Conservation (phyloP, 352 stramenopile genomes). For the Globisporangium mamillatum region DNA sequence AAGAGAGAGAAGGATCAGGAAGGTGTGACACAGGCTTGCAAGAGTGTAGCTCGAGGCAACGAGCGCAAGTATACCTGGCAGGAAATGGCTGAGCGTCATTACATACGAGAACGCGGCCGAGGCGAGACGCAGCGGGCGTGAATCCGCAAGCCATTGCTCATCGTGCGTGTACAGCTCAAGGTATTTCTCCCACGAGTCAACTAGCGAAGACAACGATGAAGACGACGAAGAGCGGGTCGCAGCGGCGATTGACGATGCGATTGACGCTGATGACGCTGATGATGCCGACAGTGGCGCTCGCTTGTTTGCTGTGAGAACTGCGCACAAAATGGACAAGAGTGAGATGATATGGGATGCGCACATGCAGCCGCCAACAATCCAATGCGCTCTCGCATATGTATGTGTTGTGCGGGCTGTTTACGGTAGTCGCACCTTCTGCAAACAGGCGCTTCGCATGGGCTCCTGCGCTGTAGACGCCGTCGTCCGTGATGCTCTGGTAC, state of each 20-base stretch:
- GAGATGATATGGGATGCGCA: neutral
- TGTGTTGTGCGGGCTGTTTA: neutral
- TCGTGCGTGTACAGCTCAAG: constrained; percentile 37
- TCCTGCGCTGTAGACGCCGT: constrained; percentile 35
- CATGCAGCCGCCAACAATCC: neutral
- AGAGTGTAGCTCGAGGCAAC: neutral
- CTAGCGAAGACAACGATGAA: neutral
- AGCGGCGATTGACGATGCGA: neutral
- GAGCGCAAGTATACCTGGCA: constrained; percentile 23
- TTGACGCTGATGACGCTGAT: neutral
- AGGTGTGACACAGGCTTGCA: neutral
- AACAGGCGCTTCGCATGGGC: constrained; percentile 42
- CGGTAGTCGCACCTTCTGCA: constrained; percentile 28
- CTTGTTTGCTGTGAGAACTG: constrained; percentile 8
- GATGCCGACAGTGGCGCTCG: neutral
- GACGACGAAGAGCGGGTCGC: neutral
- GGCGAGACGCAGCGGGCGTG: constrained; percentile 38
- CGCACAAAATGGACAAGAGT: neutral
- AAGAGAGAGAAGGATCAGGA: neutral
- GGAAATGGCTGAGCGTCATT: constrained; percentile 53
- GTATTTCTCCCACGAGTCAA: constrained; percentile 42
- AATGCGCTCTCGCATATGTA: neutral
- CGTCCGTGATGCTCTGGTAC: constrained; percentile 43
- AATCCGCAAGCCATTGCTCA: constrained; percentile 29
- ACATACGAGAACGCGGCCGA: constrained; percentile 73